A percentile compares a stretch with the other conserved stretches of the same genome.
Evolutionary conservation across 192 early-diverging fungal genomes (phyloP).

Genomic region (Entomortierella beljakovae): DNA sequence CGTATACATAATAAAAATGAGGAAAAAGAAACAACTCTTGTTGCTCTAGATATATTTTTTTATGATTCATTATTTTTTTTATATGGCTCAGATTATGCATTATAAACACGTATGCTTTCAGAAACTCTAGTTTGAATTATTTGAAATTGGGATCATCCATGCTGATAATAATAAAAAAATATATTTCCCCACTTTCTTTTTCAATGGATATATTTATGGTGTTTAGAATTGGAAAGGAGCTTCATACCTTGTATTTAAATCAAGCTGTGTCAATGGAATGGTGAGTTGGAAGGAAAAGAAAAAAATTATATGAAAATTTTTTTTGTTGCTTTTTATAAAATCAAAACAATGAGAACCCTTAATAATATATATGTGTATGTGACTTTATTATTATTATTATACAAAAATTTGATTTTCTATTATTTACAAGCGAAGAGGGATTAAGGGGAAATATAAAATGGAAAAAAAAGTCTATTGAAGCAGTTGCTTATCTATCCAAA

Average conservation of each 20-base stretch:
- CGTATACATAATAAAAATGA: neutral
- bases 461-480: neutral
- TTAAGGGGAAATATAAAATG: neutral
- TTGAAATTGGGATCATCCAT: conserved; percentile 57
- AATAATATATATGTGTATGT: neutral
- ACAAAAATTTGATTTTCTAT: neutral
- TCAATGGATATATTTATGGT: neutral
- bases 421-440: neutral
- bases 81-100: conserved; percentile 56
- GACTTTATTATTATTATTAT: neutral
- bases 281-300: neutral
- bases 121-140: conserved; percentile 70
- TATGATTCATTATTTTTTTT: neutral
- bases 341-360: neutral
- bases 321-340: neutral
- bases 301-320: neutral
- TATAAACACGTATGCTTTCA: conserved; percentile 63
- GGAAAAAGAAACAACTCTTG: neutral
- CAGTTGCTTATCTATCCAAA: no score
- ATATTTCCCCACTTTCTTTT: neutral
- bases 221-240: neutral
- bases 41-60: neutral
- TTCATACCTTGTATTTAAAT: neutral
- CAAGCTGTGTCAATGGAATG: neutral
- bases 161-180: conserved; percentile 10